Percentiles rank a stretch among this genome's conserved stretches.
Evolutionary conservation across 768 basidiomycete genomes (phyloP).

Genomic region (Kwoniella heveanensis): DNA sequence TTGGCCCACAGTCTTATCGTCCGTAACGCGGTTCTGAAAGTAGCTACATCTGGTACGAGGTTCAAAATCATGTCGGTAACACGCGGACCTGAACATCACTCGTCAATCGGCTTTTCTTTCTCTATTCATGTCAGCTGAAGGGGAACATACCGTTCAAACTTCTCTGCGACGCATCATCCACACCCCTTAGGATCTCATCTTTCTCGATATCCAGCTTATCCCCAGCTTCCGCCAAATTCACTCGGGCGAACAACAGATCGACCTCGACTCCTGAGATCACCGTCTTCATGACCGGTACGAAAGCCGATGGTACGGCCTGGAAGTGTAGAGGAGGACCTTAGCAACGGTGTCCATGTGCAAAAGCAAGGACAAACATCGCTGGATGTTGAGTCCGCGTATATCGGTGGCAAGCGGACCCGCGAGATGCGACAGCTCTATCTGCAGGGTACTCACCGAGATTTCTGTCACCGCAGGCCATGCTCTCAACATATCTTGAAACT

Average conservation of each 20-base stretch:
- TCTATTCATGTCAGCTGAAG: background rate
- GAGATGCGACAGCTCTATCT: background rate
- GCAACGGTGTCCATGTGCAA: too few species aligned
- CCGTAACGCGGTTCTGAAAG: conserved; percentile 90
- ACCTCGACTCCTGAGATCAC: conserved; percentile 89
- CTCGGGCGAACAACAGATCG: conserved; percentile 83
- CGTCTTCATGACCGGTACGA: conserved; percentile 89
- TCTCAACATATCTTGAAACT: conserved; percentile 84
- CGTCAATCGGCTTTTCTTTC: too few species aligned
- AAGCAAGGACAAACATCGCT: too few species aligned
- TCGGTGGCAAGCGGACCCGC: too few species aligned
- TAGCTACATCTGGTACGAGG: conserved; percentile 87
- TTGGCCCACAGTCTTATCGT: conserved; percentile 99
- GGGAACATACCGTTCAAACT: conserved; percentile 74
- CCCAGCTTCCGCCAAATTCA: conserved; percentile 64
- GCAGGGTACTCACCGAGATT: conserved; percentile 82
- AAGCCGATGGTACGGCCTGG: conserved; percentile 94
- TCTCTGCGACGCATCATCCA: conserved; percentile 92
- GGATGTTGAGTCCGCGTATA: too few species aligned
- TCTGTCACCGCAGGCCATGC: conserved; percentile 80
- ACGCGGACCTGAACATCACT: conserved; percentile 69
- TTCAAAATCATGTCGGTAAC: conserved; percentile 95
- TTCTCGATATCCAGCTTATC: conserved; percentile 88
- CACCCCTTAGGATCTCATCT: conserved; percentile 83
- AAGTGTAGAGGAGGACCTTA: too few species aligned